Base-by-base conservation (phyloP, 306 rosid species). In the Begonia masoniana region DNA sequence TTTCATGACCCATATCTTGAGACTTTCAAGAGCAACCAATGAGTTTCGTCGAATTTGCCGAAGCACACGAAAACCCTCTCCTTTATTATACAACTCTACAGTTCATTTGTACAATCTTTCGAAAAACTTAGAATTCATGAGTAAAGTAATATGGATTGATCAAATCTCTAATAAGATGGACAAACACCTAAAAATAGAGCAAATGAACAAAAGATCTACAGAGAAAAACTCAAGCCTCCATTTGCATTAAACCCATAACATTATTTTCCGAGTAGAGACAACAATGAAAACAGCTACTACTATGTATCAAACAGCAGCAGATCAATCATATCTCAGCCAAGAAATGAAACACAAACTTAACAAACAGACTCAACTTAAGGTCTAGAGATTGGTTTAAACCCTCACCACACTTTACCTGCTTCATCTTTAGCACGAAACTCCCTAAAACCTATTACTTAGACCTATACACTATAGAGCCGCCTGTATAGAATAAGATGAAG, bases 391-490 rank as follows among this genome's bases (percentile, higher is more conserved):
- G 55, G 50, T 47, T 19, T 52, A 21, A 58, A 58, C 12, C 52
- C 69, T 61, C 55, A 35, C 58, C 57, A 15, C 48, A 61, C 62
- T 55, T 50, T 59, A 46, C 56, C 70, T 68, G 73, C 56, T 71
- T 58, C 68, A 60, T 65, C 62, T 66, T 57, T 58, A 71, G 74
- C 74, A 67, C 76, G 14, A 60, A 16, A 68, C 63, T 57, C 71
- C 92, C 80, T 75, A 81, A 69, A 67, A 69, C 68, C 74, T 63
- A 76, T 71, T 72, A 74, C 85, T 60, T 31, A 63, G 68, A 67
- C 56, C 91, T 83, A 78, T 76, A 73, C 72, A 63, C 78, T 78
- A 68, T 16, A 56, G 73, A 56, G 66, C 71, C 72, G 64, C 47
- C 42, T 57, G 68, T 68, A 63, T 77, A 56, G 55, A 62, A 51